Base-by-base conservation (phyloP, 371 early-diverging fungal species). In the Mucor saturninus region DNA sequence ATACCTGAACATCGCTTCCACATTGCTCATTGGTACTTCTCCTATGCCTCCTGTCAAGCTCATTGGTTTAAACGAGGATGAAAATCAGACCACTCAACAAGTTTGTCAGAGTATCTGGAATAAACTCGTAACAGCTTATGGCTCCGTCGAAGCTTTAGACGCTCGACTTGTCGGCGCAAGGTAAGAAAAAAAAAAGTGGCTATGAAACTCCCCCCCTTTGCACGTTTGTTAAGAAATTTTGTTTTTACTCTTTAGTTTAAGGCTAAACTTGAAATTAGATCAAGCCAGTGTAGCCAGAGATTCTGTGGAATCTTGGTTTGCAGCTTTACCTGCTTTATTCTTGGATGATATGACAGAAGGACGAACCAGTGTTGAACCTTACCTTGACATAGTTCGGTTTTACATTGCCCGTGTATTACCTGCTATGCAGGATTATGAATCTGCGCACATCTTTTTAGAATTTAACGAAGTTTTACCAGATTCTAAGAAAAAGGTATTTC, bases 221-320 rank as follows among this genome's bases (percentile, higher is more conserved):
- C 21, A 21, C 21, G 21, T 21, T 21, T 21, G 21, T 21, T 21
- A 21, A 21, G 21, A 21, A 21, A 21, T 21, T 21, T 21, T 21
- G 21, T 21, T 21, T 21, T 21, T 0, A 0, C 21, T 1, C 21
- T 21, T 21, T 67, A 77, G 81, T 48, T 31, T 80, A 51, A 52
- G 59, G 8, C 66, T 80, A 76, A 54, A 68, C 3, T 26, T 75
- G 4, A 61, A 70, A 40, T 31, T 71, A n/a, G 15, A 72, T 37
- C 71, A 65, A 14, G 57, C 61, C 10, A 40, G 26, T 13, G 74
- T 73, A 6, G 81, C 74, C 2, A 74, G 67, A 59, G 71, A 71
- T 29, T 45, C 71, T 7, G 68, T 64, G 15, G 80, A 79, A 28
- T 56, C 64, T 39, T 79, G 80, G 80, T 73, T 74, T 62, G 65